Conservation (phyloP, 768 basidiomycete genomes). For the Psilocybe azurescens region DNA sequence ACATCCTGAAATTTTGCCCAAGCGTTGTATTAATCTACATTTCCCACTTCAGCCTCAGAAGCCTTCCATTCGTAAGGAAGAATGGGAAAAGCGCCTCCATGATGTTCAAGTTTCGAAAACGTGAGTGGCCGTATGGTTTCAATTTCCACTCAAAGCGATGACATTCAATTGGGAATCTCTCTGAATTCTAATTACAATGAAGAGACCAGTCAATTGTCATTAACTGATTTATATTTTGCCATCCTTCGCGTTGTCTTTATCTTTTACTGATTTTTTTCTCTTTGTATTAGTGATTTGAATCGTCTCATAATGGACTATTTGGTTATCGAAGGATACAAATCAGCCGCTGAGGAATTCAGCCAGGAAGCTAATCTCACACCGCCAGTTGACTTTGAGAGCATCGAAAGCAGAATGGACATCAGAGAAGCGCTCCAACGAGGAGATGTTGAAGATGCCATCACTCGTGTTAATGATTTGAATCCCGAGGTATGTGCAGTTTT, state of each 20-base stretch:
- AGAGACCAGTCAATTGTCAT: slow-evolving; percentile 81
- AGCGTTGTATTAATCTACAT: slow-evolving; percentile 13
- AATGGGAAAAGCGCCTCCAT: slow-evolving; percentile 86
- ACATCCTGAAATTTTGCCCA: slow-evolving; percentile 11
- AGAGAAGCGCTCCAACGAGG: slow-evolving; percentile 93
- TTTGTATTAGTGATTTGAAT: slow-evolving; percentile 80
- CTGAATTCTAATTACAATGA: slow-evolving; percentile 62
- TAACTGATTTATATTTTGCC: slow-evolving; percentile 67
- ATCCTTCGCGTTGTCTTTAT: slow-evolving; percentile 17
- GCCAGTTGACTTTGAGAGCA: slow-evolving; percentile 88
- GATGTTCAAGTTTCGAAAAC: slow-evolving; percentile 85
- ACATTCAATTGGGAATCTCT: slow-evolving; percentile 98
- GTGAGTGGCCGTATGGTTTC: slow-evolving; percentile 61
- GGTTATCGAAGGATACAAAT: slow-evolving; percentile 96
- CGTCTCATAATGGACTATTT: slow-evolving; percentile 97
- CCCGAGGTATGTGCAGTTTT: slow-evolving; percentile 78
- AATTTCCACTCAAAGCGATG: slow-evolving; percentile 50
- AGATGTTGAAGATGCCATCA: slow-evolving; percentile 93
- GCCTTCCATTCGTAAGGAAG: slow-evolving; percentile 70
- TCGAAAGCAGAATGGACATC: slow-evolving; percentile 94
- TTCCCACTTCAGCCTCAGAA: slow-evolving; percentile 49
- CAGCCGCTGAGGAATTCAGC: slow-evolving; percentile 94
- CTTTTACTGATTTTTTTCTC: slow-evolving; percentile 22
- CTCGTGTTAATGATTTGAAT: slow-evolving; percentile 94
- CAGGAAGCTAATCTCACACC: slow-evolving; percentile 81